phyloP scores from a whole-genome alignment of 2,329 filamentous ascomycete species.

The Fusarium drepaniforme region DNA sequence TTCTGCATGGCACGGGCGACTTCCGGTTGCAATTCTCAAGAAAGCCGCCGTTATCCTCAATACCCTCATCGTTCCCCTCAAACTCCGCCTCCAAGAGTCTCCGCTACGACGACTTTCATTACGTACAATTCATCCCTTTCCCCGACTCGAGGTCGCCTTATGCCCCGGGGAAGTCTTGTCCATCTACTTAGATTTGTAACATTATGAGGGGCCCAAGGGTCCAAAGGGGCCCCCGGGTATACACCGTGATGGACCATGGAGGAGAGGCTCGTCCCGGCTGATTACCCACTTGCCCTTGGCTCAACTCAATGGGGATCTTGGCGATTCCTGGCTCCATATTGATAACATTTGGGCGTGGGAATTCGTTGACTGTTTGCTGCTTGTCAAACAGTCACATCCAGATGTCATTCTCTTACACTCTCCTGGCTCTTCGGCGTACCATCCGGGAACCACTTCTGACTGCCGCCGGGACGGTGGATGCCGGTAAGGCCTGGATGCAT shows the following conservation, averaged over 20 bases:
- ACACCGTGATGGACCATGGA: neutral
- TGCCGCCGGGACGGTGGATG: neutral
- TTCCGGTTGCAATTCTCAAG: neutral
- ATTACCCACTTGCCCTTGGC: constrained; percentile 5
- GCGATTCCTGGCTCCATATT: neutral
- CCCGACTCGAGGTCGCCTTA: neutral
- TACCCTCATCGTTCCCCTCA: neutral
- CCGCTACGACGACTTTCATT: constrained; percentile 22
- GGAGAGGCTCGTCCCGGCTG: constrained; percentile 2
- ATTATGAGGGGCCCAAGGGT: neutral
- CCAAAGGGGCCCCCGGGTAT: neutral
- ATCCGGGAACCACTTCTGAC: constrained; percentile 1
- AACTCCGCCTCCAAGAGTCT: constrained; percentile 14
- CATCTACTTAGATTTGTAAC: neutral
- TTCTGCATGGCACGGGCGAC: constrained; percentile 3
- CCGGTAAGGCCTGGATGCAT: neutral
- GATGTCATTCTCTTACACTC: constrained; percentile 11
- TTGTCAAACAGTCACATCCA: neutral
- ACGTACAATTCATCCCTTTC: constrained; percentile 17
- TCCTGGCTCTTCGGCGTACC: neutral
- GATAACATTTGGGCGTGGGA: constrained; percentile 8
- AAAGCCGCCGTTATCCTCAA: constrained; percentile 34
- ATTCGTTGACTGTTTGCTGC: constrained; percentile 2
- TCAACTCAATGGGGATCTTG: neutral
- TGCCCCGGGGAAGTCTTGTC: neutral